Percentiles rank a stretch among this genome's conserved stretches.
Evolutionary conservation across 2,329 filamentous ascomycete genomes (phyloP).

Genomic region (Amauroascus verrucosus): DNA sequence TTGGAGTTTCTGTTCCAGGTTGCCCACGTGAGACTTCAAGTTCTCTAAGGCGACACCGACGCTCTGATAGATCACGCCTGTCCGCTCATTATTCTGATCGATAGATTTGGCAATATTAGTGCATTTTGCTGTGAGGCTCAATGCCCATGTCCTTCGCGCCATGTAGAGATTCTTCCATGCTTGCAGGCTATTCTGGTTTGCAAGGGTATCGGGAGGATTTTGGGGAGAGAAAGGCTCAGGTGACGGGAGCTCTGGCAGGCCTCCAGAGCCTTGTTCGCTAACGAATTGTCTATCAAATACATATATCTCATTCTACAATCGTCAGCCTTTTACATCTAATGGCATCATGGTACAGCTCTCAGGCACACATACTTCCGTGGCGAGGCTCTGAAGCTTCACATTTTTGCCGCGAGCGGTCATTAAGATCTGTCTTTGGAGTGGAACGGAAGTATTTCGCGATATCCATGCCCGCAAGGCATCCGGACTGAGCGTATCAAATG

Average conservation of each 20-base stretch:
- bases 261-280: constrained; percentile 34
- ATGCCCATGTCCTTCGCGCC: constrained; percentile 68
- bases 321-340: background rate
- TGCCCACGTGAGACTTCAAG: constrained; percentile 40
- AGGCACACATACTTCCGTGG: constrained; percentile 55
- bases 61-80: constrained; percentile 55
- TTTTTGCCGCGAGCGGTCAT: constrained; percentile 78
- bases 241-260: constrained; percentile 45
- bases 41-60: constrained; percentile 77
- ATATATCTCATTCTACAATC: constrained; percentile 67
- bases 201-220: constrained; percentile 65
- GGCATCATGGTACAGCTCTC: background rate
- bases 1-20: constrained; percentile 36
- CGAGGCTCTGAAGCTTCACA: constrained; percentile 67
- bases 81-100: constrained; percentile 42
- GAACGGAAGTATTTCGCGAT: constrained; percentile 61
- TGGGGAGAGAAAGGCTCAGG: constrained; percentile 50
- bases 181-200: constrained; percentile 65
- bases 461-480: constrained; percentile 81
- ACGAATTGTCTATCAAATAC: constrained; percentile 78
- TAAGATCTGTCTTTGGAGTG: constrained; percentile 68
- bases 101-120: constrained; percentile 52
- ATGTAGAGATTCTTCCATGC: constrained; percentile 87
- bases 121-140: constrained; percentile 59
- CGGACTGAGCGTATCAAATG: constrained; percentile 45